Base-by-base conservation (phyloP, 768 basidiomycete genomes). In the Termitomyces sp. region DNA sequence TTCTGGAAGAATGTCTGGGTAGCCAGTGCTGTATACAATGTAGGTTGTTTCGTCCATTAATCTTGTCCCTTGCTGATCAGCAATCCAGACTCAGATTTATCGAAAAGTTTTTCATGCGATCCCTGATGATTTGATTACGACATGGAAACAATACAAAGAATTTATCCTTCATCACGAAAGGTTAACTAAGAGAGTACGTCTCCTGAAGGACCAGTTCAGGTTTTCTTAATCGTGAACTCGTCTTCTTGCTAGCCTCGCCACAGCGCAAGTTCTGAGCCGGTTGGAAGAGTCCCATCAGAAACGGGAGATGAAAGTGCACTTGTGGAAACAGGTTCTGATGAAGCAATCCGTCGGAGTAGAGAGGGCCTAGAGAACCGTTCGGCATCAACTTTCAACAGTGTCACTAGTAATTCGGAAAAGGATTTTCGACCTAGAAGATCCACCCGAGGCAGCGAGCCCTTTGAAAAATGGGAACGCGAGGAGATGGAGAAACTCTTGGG, bases 1-100 rank as follows among this genome's bases (percentile, higher is more conserved):
- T 98, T 98, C 69, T 98, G 92, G 93, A 89, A 88, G 66, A 80
- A 89, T 59, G 81, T 90, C 38, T 99, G 97, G 96, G 78, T 88
- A 2, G 85, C 91, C 14, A 86, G 84, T 50, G 94, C 96, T 0
- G 83, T 83, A 22, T 88, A 94, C 64, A 99, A 98, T 69, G 94
- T 95, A 54, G 61, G 90, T 76, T 18, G 16, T 52, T 33, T 53
- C 42, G 49, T 54, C 43, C 49, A 12, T 59, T 54, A 10, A 32
- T 26, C 55, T 54, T 54, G 32, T 62, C 50, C 9, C 22, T 13
- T 56, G 50, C 22, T 52, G 52, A 58, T 49, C 33, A 53, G 24
- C 54, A 14, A 52, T 57, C 12, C 59, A 95, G 94, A 99, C 96
- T 60, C 92, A 96, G 69, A 93, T 98, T 62, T 98, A 84, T 73